Base-by-base conservation (phyloP, 306 rosid genomes). In the Medicago arabica region DNA sequence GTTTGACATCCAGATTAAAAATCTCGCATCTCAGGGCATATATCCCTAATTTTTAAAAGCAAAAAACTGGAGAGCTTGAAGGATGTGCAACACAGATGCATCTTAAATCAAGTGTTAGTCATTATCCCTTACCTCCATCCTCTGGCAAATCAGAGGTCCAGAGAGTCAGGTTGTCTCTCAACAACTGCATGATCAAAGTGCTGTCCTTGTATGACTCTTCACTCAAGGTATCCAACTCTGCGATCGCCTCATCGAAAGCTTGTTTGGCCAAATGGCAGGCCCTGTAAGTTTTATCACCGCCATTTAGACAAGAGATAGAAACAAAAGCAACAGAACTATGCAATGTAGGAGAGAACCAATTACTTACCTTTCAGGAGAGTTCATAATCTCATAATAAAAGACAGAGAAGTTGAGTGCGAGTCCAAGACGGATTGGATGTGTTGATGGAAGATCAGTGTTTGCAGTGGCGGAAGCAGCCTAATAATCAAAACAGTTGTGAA, bases 141-240 rank as follows among this genome's bases (percentile, higher is more conserved):
- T 94, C 98, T 39, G 98, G 98, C 83, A 94, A 94, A 85, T 94
- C 98, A 7, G 98, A 94, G 88, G 97, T 94, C 98, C 98, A 94
- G 72, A 94, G 97, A 65, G 98, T 94, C 72, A 94, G 91, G 83
- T 94, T 94, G 86, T 94, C 98, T 90, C 98, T 94, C 89, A 94
- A 85, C 85, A 94, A 79, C 84, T 94, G 98, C 98, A 94, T 94
- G 74, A 94, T 94, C 85, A 91, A 89, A 82, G 98, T 94, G 86
- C 98, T 94, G 77, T 94, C 98, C 87, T 94, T 94, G 87, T 94
- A 91, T 47, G 98, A 94, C 85, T 94, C 98, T 84, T 94, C 98
- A 82, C 98, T 94, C 91, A 94, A 80, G 69, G 98, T 90, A 80
- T 94, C 98, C 90, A 94, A 89, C 86, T 94, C 98, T 0, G 98